These are phyloP conservation scores for Paradendryphiella salina DNA, from an alignment of 2,329 filamentous ascomycete species.

Conservation along the genomic window DNA sequence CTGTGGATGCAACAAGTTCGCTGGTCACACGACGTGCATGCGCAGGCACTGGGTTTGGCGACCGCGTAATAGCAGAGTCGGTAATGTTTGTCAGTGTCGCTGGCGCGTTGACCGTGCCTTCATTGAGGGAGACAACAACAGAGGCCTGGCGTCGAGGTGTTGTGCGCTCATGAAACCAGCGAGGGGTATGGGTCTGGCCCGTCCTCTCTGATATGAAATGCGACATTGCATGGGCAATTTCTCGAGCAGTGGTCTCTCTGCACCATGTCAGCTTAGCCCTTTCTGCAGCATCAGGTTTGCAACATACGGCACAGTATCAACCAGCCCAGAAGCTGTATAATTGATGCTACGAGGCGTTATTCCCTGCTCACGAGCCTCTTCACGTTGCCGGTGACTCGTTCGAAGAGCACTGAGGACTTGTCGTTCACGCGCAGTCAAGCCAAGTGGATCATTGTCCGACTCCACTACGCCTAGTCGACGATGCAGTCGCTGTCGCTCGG, in stretches of 20 bases:
- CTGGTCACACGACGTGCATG: constrained; percentile 38
- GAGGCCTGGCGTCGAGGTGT: constrained; percentile 48
- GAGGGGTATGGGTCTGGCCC: constrained; percentile 21
- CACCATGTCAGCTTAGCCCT: constrained; percentile 5
- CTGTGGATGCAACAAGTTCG: constrained; percentile 40
- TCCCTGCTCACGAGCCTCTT: constrained; percentile 47
- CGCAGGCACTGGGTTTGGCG: constrained; percentile 36
- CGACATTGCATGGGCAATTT: constrained; percentile 27
- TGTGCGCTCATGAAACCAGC: constrained; percentile 25
- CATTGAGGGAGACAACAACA: constrained; percentile 44
- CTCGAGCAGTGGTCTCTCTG: constrained; percentile 25
- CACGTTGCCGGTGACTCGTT: constrained; percentile 47
- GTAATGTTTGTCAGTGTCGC: constrained; percentile 32
- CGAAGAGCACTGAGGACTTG: constrained; percentile 53
- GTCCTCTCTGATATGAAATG: constrained; percentile 29
- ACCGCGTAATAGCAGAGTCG: constrained; percentile 35
- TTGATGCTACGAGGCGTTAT: constrained; percentile 49
- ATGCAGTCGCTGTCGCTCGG: constrained; percentile 37
- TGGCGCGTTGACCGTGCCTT: constrained; percentile 30
- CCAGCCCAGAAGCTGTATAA: constrained; percentile 42
- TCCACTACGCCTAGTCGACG: constrained; percentile 45
- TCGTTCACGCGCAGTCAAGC: constrained; percentile 52
- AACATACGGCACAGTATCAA: constrained; percentile 34
- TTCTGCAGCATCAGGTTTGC: constrained; percentile 7
- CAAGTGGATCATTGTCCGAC: constrained; percentile 52